A percentile compares a stretch with the other conserved stretches of the same genome.
These are phyloP conservation scores for Triticum timopheevii DNA, from an alignment of 176 grass and related monocot genomes.

Conservation along the genomic window DNA sequence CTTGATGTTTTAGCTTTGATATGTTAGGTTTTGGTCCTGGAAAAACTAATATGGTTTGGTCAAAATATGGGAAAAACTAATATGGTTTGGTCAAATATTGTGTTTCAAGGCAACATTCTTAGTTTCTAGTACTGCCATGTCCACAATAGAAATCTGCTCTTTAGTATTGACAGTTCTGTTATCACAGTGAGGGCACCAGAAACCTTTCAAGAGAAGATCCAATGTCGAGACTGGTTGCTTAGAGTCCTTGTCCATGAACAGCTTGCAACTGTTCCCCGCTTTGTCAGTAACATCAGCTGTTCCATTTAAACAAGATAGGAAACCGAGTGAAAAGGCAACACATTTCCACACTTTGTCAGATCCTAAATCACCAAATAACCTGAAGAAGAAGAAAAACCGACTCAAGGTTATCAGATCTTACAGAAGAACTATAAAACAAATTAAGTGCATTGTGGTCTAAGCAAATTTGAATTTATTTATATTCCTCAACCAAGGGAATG, in stretches of 20 bases:
- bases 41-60: no score
- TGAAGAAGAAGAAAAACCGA: conserved; percentile 34
- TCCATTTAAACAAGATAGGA: conserved; percentile 86
- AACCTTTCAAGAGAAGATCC: conserved; percentile 85
- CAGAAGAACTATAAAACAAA: conserved; percentile 4
- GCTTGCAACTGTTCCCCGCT: conserved; percentile 44
- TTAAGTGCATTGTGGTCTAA: background rate
- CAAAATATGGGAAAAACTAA: no score
- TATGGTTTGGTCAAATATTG: conserved; percentile 18
- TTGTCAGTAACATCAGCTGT: conserved; percentile 39
- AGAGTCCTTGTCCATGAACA: conserved; percentile 55
- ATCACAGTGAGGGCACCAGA: conserved; percentile 74
- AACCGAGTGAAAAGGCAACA: conserved; percentile 79
- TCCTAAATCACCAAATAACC: conserved; percentile 50
- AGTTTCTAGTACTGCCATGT: conserved; percentile 44
- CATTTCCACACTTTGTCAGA: conserved; percentile 46
- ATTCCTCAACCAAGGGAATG: conserved; percentile 26
- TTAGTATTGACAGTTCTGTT: conserved; percentile 36
- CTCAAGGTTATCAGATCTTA: background rate
- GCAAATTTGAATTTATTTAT: background rate
- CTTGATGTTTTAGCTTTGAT: no score
- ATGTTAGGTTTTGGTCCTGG: no score
- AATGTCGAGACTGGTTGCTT: conserved; percentile 53
- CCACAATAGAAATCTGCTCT: conserved; percentile 48
- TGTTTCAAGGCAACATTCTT: conserved; percentile 33